Evolutionary conservation across 2,329 filamentous ascomycete species (phyloP).

Genomic region (Fusarium staphyleae): DNA sequence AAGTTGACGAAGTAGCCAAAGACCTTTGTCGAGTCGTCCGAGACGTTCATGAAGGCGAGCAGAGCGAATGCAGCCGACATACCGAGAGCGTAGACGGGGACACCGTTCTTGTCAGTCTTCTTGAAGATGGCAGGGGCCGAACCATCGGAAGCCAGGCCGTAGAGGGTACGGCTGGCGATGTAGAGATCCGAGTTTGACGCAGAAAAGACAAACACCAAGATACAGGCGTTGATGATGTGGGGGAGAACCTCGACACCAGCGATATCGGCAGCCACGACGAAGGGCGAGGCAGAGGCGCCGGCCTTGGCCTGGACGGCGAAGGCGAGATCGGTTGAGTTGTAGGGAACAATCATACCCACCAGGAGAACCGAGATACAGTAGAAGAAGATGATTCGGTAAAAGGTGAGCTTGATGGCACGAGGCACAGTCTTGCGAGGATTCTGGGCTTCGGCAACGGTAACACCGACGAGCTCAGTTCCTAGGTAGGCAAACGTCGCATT

Average conservation of each 20-base stretch:
- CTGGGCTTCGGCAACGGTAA: constrained; percentile 80
- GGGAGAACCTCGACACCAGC: constrained; percentile 69
- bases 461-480: constrained; percentile 78
- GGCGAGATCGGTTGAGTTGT: constrained; percentile 66
- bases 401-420: constrained; percentile 79
- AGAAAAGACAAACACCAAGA: constrained; percentile 78
- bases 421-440: constrained; percentile 81
- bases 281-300: constrained; percentile 65
- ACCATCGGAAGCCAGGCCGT: constrained; percentile 74
- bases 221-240: constrained; percentile 75
- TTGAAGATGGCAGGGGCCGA: constrained; percentile 76
- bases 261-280: constrained; percentile 74
- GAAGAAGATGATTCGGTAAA: constrained; percentile 83
- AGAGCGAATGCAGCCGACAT: constrained; percentile 68
- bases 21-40: constrained; percentile 61
- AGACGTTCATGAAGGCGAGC: constrained; percentile 73
- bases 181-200: constrained; percentile 81
- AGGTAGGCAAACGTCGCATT: constrained; percentile 82
- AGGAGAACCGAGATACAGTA: constrained; percentile 78
- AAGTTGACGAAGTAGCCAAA: constrained; percentile 74
- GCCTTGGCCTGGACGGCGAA: constrained; percentile 59
- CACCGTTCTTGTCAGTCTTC: constrained; percentile 73
- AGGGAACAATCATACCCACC: constrained; percentile 79
- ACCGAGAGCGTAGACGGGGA: constrained; percentile 71
- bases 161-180: constrained; percentile 75